Conservation (phyloP, 805 yeast genomes). For the Metschnikowia vanudenii region DNA sequence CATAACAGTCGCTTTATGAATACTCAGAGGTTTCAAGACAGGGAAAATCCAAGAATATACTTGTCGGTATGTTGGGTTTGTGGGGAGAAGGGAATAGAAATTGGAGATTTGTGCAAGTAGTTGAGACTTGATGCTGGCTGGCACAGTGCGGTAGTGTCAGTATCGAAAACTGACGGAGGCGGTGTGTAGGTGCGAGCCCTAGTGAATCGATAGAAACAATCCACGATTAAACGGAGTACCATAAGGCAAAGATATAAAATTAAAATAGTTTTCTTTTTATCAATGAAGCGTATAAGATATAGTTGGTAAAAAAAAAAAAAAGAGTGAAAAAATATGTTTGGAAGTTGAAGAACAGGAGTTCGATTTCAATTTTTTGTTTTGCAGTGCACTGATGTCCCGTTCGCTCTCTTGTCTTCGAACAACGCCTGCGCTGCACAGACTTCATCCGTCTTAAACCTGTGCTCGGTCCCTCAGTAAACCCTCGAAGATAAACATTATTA, state of each 20-base stretch:
- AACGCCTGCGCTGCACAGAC: not conserved
- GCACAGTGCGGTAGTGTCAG: constrained; percentile 6
- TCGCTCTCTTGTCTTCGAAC: too few species aligned
- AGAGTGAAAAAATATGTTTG: too few species aligned
- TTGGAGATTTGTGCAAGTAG: not conserved
- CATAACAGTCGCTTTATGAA: constrained; percentile 5
- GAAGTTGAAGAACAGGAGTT: not conserved
- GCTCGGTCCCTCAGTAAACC: not conserved
- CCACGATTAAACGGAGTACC: not conserved
- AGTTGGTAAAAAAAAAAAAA: too few species aligned
- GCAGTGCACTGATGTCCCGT: too few species aligned
- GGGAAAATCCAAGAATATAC: not conserved
- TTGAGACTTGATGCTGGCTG: constrained; percentile 4
- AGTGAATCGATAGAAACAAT: not conserved
- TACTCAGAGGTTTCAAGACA: not conserved
- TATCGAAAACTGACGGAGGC: constrained; percentile 2
- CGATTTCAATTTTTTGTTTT: not conserved
- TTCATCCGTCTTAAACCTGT: not conserved
- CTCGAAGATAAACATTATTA: not conserved
- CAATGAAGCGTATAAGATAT: too few species aligned
- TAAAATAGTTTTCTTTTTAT: too few species aligned
- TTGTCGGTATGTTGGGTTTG: not conserved
- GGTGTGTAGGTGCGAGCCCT: not conserved
- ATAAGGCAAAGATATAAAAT: not conserved
- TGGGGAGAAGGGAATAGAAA: not conserved